phyloP scores from a whole-genome alignment of 192 early-diverging fungal genomes.

The Gryganskiella cystojenkinii region DNA sequence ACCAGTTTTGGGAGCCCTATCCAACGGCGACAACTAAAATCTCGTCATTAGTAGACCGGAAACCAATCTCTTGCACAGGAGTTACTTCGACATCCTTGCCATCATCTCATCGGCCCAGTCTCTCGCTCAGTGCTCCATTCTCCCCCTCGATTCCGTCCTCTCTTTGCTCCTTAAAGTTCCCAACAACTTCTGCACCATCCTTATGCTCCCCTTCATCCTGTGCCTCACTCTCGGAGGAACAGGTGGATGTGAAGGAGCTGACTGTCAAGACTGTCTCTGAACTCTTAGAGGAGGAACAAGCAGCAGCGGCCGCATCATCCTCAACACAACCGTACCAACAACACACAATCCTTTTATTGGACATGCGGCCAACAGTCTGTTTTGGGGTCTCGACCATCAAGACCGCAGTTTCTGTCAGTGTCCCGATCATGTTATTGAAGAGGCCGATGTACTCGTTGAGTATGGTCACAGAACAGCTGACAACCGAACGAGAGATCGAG shows the following conservation, averaged over 20 bases:
- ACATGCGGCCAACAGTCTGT: slow-evolving; percentile 73
- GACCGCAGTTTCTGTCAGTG: slow-evolving; percentile 70
- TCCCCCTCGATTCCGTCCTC: slow-evolving; percentile 16
- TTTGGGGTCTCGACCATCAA: slow-evolving; percentile 62
- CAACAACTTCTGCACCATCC: slow-evolving; percentile 14
- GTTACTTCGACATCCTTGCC: too few relatives aligned
- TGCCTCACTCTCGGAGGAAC: background rate
- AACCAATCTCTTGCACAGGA: too few relatives aligned
- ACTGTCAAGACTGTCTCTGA: slow-evolving; percentile 21
- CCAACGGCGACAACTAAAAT: slow-evolving; percentile 6
- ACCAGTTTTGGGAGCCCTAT: slow-evolving; percentile 32
- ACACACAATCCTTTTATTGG: slow-evolving; percentile 64
- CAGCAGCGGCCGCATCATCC: slow-evolving; percentile 9
- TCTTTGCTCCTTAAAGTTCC: slow-evolving; percentile 16
- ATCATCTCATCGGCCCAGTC: slow-evolving; percentile 9
- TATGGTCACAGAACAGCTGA: slow-evolving; percentile 68
- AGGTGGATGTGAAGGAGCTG: slow-evolving; percentile 17
- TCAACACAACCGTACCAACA: too few relatives aligned
- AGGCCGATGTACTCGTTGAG: slow-evolving; percentile 72
- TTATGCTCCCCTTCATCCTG: slow-evolving; percentile 5
- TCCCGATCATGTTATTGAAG: slow-evolving; percentile 80
- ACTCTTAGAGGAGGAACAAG: slow-evolving; percentile 1
- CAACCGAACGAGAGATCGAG: slow-evolving; percentile 58
- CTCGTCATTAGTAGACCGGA: background rate
- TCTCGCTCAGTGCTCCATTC: slow-evolving; percentile 11